A percentile compares a stretch with the other conserved stretches of the same genome.
phyloP scores from a whole-genome alignment of 805 yeast species.

The Starmerella tilneyi region DNA sequence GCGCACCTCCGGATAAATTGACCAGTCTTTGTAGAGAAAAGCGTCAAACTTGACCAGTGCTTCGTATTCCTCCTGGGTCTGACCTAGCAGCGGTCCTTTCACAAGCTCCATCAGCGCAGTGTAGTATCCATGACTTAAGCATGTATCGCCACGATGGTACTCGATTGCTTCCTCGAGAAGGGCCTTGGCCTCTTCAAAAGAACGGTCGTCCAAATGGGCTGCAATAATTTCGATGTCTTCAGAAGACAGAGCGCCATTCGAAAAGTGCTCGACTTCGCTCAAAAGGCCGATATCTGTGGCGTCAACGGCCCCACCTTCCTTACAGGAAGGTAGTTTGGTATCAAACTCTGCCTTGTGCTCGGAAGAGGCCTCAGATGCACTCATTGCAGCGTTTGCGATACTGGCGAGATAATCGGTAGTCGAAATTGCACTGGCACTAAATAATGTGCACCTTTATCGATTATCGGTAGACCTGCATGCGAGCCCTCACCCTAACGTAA shows the following conservation, averaged over 20 bases:
- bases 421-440: too few relatives aligned
- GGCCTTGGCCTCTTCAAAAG: slow-evolving; percentile 34
- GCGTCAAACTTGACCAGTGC: slow-evolving; percentile 34
- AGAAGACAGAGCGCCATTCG: slow-evolving; percentile 9
- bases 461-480: too few relatives aligned
- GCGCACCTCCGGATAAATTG: slow-evolving; percentile 54
- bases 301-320: too few relatives aligned
- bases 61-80: slow-evolving; percentile 23
- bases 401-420: too few relatives aligned
- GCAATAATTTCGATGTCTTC: slow-evolving; percentile 18
- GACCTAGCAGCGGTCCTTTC: background rate
- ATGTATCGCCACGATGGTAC: slow-evolving; percentile 41
- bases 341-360: background rate
- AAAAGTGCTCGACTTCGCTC: slow-evolving; percentile 8
- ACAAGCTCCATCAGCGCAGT: slow-evolving; percentile 30
- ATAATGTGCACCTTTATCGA: too few relatives aligned
- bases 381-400: too few relatives aligned
- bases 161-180: slow-evolving; percentile 36
- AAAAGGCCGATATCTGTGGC: slow-evolving; percentile 5
- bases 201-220: slow-evolving; percentile 24
- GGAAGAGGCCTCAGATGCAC: too few relatives aligned
- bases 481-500: too few relatives aligned
- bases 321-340: too few relatives aligned
- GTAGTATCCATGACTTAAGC: slow-evolving; percentile 36
- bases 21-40: slow-evolving; percentile 35